Conservation (phyloP, 495 filamentous ascomycete species). For the Aspergillus ostianus region DNA sequence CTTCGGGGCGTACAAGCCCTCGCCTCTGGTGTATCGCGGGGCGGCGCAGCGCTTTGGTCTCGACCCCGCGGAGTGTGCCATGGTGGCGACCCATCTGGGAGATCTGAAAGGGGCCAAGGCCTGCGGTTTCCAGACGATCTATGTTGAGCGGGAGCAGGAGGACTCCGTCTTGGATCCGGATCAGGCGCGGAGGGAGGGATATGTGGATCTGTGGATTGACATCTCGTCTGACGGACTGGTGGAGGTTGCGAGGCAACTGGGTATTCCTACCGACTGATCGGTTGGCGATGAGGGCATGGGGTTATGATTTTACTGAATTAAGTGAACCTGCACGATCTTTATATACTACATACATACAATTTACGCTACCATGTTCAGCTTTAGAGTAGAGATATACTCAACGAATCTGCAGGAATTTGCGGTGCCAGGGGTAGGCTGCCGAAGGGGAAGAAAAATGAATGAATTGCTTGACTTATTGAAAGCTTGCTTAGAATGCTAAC, state of each 20-base stretch:
- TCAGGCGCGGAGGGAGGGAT: constrained; percentile 52
- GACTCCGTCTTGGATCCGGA: constrained; percentile 58
- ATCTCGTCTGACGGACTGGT: constrained; percentile 28
- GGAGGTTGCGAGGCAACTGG: constrained; percentile 35
- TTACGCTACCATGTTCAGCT: no score
- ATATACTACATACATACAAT: no score
- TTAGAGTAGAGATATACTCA: no score
- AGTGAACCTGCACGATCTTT: no score
- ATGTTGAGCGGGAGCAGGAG: constrained; percentile 67
- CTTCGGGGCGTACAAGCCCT: constrained; percentile 78
- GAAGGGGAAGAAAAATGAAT: no score
- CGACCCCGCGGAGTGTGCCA: constrained; percentile 59
- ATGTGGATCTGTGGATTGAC: constrained; percentile 46
- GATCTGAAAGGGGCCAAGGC: constrained; percentile 66
- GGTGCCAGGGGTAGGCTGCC: no score
- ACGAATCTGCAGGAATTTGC: no score
- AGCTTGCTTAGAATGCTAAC: no score
- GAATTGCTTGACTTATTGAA: no score
- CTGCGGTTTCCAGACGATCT: constrained; percentile 66
- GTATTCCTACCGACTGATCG: constrained; percentile 11
- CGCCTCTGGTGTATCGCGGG: constrained; percentile 63
- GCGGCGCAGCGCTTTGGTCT: constrained; percentile 59
- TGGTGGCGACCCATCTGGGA: constrained; percentile 75
- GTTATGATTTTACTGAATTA: no score
- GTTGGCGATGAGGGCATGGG: no score